phyloP scores from a whole-genome alignment of 345 rosid genomes.

The Excoecaria agallocha region DNA sequence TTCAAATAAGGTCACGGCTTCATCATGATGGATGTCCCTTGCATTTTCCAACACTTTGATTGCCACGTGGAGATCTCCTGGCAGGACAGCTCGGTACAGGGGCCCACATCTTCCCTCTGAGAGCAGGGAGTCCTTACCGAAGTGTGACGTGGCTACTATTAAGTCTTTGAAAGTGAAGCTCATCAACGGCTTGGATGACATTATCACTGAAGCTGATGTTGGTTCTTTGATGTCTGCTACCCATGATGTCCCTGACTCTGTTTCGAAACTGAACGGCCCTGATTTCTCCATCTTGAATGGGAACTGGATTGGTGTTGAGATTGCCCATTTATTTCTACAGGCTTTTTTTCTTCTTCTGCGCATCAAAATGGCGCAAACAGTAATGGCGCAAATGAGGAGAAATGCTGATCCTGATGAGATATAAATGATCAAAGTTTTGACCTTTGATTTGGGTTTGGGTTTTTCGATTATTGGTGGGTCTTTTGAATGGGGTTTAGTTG shows the following conservation, averaged over 20 bases:
- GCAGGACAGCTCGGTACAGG: slow-evolving; percentile 72
- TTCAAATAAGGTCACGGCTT: slow-evolving; percentile 60
- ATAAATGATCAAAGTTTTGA: slow-evolving; percentile 37
- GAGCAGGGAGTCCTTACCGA: slow-evolving; percentile 76
- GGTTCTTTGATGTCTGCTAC: slow-evolving; percentile 90
- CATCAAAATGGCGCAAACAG: slow-evolving; percentile 22
- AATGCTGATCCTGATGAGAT: slow-evolving; percentile 47
- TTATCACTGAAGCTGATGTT: slow-evolving; percentile 70
- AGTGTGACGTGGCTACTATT: slow-evolving; percentile 90
- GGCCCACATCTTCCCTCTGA: slow-evolving; percentile 86
- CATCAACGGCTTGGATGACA: slow-evolving; percentile 88
- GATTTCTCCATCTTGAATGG: slow-evolving; percentile 76
- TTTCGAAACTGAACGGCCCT: slow-evolving; percentile 88
- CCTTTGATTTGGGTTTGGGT: slow-evolving; percentile 23
- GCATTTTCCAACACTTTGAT: slow-evolving; percentile 83
- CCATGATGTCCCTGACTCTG: slow-evolving; percentile 90
- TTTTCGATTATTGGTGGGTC: neutral
- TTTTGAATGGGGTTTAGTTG: slow-evolving; percentile 8
- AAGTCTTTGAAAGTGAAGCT: slow-evolving; percentile 83
- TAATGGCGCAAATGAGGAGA: slow-evolving; percentile 33
- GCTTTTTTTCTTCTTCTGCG: slow-evolving; percentile 36
- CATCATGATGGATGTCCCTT: slow-evolving; percentile 46
- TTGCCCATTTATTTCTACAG: slow-evolving; percentile 73
- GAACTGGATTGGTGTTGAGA: slow-evolving; percentile 64
- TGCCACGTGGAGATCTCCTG: slow-evolving; percentile 88